phyloP scores from a whole-genome alignment of 805 yeast genomes.

The Torulaspora gathmanii region DNA sequence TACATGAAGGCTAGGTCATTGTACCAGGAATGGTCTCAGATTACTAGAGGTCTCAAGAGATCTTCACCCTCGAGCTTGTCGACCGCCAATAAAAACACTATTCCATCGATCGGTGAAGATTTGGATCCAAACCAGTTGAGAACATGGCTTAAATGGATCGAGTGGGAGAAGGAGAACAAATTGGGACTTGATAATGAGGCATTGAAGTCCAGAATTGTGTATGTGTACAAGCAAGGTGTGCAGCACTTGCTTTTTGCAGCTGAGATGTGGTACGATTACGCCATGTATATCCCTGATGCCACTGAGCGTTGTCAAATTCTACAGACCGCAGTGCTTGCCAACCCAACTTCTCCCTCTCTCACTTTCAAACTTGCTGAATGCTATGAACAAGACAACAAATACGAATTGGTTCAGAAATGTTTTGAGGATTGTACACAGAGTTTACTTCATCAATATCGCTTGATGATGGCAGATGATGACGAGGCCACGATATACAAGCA shows the following conservation, averaged over 20 bases:
- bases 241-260: constrained; percentile 31
- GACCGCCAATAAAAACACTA: constrained; percentile 27
- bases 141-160: constrained; percentile 70
- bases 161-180: constrained; percentile 72
- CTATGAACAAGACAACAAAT: constrained; percentile 54
- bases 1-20: constrained; percentile 85
- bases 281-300: constrained; percentile 30
- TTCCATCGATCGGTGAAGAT: constrained; percentile 25
- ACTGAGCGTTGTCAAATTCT: constrained; percentile 37
- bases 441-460: constrained; percentile 40
- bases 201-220: constrained; percentile 55
- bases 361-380: constrained; percentile 64
- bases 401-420: constrained; percentile 45
- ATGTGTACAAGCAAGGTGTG: constrained; percentile 67
- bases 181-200: constrained; percentile 51
- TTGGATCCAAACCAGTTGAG: constrained; percentile 37
- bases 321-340: constrained; percentile 51
- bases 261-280: constrained; percentile 39
- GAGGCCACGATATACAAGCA: constrained; percentile 14
- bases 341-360: constrained; percentile 66
- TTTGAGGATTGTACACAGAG: constrained; percentile 49
- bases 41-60: constrained; percentile 50
- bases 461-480: constrained; percentile 10
- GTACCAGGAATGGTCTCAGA: constrained; percentile 61
- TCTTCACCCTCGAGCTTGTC: constrained; percentile 29